A percentile compares a stretch with the other conserved stretches of the same genome.
Conservation (phyloP, 108 stramenopile species). For the Cyclostephanos tholiformis region DNA sequence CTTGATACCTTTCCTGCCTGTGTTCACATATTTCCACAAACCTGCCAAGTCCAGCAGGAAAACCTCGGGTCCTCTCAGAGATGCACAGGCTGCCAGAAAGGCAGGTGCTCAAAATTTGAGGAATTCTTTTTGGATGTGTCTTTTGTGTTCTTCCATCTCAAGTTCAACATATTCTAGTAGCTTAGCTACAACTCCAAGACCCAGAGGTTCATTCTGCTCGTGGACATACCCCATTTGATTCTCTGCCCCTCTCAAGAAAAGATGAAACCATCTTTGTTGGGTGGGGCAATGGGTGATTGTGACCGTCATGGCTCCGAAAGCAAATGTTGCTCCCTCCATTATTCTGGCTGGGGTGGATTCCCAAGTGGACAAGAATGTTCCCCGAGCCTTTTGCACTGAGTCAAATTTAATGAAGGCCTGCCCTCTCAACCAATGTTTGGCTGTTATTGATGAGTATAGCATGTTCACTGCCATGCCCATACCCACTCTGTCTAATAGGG, state of each 20-base stretch:
- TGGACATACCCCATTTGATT: slow-evolving; percentile 18
- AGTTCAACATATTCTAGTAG: background rate
- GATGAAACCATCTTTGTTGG: slow-evolving; percentile 21
- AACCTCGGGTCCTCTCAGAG: slow-evolving; percentile 11
- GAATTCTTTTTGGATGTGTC: background rate
- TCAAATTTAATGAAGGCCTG: background rate
- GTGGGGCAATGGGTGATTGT: slow-evolving; percentile 14
- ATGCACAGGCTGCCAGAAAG: background rate
- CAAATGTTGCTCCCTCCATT: background rate
- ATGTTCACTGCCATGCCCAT: background rate
- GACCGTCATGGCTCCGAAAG: background rate
- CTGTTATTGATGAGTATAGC: background rate
- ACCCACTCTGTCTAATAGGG: background rate
- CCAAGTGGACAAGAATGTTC: background rate
- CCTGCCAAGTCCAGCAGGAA: slow-evolving; percentile 12
- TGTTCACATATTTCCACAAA: background rate
- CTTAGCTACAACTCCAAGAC: background rate
- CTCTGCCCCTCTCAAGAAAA: slow-evolving; percentile 16
- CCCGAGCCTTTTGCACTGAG: background rate
- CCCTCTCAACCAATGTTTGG: background rate
- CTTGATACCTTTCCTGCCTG: slow-evolving; percentile 2
- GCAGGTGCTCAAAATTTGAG: slow-evolving; percentile 4
- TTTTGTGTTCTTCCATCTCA: background rate
- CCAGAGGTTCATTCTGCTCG: background rate
- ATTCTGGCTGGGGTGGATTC: background rate